phyloP scores from a whole-genome alignment of 495 filamentous ascomycete genomes.

The Filosporella fistucella region DNA sequence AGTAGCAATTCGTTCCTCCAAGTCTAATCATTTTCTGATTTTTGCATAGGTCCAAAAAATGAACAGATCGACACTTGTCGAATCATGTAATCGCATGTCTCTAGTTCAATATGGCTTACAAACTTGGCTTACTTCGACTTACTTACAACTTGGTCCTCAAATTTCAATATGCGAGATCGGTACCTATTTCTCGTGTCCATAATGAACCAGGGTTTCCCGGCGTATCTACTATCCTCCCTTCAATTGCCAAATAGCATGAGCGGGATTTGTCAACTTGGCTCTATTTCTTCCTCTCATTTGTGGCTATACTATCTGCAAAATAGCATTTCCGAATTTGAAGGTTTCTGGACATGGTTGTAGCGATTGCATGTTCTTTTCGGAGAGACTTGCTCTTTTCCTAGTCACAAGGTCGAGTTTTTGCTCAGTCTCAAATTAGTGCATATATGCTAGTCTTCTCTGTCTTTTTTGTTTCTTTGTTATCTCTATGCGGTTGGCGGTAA shows the following conservation, averaged over 20 bases:
- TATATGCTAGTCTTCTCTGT: neutral
- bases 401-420: constrained; percentile 17
- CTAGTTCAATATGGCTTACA: neutral
- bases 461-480: neutral
- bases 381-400: constrained; percentile 20
- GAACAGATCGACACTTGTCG: constrained; percentile 12
- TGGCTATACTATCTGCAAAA: neutral
- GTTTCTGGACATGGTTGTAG: neutral
- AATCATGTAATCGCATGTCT: constrained; percentile 15
- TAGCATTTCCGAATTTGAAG: neutral
- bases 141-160: neutral
- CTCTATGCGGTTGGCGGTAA: neutral
- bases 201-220: constrained; percentile 12
- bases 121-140: no score
- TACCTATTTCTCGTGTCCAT: constrained; percentile 8
- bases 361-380: constrained; percentile 5
- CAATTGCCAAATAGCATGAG: constrained; percentile 13
- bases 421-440: constrained; percentile 2
- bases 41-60: constrained; percentile 19
- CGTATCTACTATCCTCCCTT: constrained; percentile 6
- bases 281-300: constrained; percentile 8
- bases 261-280: constrained; percentile 10
- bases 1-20: neutral
- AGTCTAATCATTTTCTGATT: constrained; percentile 1
- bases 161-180: constrained; percentile 2